phyloP scores from a whole-genome alignment of 2,329 filamentous ascomycete species.

The Atkinsonella texensis region DNA sequence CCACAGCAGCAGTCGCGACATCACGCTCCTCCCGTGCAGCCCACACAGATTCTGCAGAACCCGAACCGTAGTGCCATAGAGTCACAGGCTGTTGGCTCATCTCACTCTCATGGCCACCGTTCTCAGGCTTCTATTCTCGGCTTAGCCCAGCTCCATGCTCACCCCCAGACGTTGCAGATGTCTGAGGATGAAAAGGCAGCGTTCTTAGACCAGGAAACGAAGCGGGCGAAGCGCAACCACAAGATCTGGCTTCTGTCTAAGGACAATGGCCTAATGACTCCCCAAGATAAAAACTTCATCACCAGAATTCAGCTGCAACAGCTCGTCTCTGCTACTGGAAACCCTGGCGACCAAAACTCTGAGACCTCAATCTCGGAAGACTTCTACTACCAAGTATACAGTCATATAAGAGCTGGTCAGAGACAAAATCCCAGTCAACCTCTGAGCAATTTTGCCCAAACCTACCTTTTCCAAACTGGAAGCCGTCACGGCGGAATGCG shows the following conservation, averaged over 20 bases:
- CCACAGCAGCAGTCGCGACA: slow-evolving; percentile 18
- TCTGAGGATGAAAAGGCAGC: slow-evolving; percentile 74
- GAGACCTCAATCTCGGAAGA: slow-evolving; percentile 81
- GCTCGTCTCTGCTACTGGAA: slow-evolving; percentile 82
- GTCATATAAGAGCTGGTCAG: slow-evolving; percentile 80
- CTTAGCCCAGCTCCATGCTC: slow-evolving; percentile 21
- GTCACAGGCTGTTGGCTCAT: slow-evolving; percentile 21
- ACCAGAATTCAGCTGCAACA: slow-evolving; percentile 96
- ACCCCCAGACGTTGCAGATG: slow-evolving; percentile 49
- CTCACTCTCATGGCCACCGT: slow-evolving; percentile 29
- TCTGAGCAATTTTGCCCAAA: slow-evolving; percentile 92
- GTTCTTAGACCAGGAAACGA: slow-evolving; percentile 82
- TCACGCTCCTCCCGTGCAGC: slow-evolving; percentile 34
- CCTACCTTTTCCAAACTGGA: slow-evolving; percentile 91
- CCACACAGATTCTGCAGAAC: slow-evolving; percentile 70
- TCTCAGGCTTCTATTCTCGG: slow-evolving; percentile 38
- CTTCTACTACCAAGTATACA: slow-evolving; percentile 98
- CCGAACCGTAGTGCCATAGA: slow-evolving; percentile 52
- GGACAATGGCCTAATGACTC: slow-evolving; percentile 96
- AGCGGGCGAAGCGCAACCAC: slow-evolving; percentile 92
- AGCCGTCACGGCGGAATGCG: slow-evolving; percentile 64
- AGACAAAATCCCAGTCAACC: slow-evolving; percentile 88
- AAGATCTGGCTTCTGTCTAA: slow-evolving; percentile 91
- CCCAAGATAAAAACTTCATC: slow-evolving; percentile 98
- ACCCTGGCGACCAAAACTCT: slow-evolving; percentile 64